These are phyloP conservation scores for Hippophae tibetana DNA, from an alignment of 306 rosid genomes.

Conservation along the genomic window DNA sequence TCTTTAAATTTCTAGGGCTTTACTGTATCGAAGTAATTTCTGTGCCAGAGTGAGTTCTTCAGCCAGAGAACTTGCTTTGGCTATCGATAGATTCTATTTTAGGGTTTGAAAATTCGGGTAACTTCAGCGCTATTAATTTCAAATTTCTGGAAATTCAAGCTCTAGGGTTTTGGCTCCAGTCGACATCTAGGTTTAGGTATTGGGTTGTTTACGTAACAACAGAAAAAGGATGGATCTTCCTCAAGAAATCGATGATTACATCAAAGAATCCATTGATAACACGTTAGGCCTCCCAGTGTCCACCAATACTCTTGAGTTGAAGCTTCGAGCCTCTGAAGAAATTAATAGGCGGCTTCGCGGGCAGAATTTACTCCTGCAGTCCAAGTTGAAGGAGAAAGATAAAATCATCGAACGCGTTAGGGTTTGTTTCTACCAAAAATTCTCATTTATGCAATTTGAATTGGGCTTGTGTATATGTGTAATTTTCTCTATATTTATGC, in stretches of 20 bases:
- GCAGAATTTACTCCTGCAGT: constrained; percentile 28
- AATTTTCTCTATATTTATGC: not conserved
- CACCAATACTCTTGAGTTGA: constrained; percentile 33
- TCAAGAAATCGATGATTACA: constrained; percentile 35
- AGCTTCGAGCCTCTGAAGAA: constrained; percentile 60
- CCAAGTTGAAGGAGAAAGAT: constrained; percentile 58
- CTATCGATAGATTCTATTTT: not conserved
- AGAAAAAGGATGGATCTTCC: constrained; percentile 51
- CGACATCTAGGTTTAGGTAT: constrained; percentile 2
- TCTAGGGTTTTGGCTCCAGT: not conserved
- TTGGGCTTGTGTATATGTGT: not conserved
- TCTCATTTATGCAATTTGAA: not conserved
- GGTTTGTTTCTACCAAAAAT: constrained; percentile 27
- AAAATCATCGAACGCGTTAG: constrained; percentile 39
- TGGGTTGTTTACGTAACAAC: constrained; percentile 14
- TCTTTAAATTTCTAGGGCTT: constrained; percentile 10
- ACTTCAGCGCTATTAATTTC: not conserved
- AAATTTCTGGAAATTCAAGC: not conserved
- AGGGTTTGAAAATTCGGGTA: not conserved
- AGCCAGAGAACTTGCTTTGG: not conserved
- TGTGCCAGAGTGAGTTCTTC: not conserved
- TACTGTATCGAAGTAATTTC: constrained; percentile 4
- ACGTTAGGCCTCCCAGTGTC: constrained; percentile 51
- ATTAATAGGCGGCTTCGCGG: constrained; percentile 43
- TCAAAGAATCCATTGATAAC: constrained; percentile 54